phyloP scores from a whole-genome alignment of 208 protist genomes.

The Crithidia thermophila region DNA sequence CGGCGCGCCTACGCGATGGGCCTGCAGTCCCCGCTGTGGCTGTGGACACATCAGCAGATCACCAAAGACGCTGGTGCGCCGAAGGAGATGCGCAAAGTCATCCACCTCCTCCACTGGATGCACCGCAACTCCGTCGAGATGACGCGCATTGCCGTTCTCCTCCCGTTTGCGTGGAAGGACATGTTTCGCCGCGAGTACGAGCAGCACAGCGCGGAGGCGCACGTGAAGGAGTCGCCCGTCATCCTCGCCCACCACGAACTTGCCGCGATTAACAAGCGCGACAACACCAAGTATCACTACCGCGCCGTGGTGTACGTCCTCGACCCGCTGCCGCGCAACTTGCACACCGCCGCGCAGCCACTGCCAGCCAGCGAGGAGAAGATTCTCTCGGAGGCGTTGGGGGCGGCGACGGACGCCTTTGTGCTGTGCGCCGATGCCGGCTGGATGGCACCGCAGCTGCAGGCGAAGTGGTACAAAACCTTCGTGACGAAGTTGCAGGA shows the following conservation, averaged over 20 bases:
- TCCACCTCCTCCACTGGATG: slow-evolving; percentile 73
- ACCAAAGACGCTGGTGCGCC: slow-evolving; percentile 19
- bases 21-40: slow-evolving; percentile 79
- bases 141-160: slow-evolving; percentile 55
- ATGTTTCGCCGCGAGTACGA: slow-evolving; percentile 42
- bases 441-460: slow-evolving; percentile 62
- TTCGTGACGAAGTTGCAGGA: slow-evolving; percentile 72
- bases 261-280: slow-evolving; percentile 63
- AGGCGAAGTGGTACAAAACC: slow-evolving; percentile 60
- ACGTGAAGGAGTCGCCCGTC: slow-evolving; percentile 35
- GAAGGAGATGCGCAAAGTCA: slow-evolving; percentile 53
- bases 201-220: slow-evolving; percentile 15
- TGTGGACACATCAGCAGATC: slow-evolving; percentile 74
- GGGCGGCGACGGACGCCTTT: slow-evolving; percentile 54
- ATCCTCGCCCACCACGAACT: slow-evolving; percentile 83
- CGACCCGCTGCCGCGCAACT: slow-evolving; percentile 35
- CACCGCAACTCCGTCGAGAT: slow-evolving; percentile 53
- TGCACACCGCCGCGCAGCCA: slow-evolving; percentile 18
- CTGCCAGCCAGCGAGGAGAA: slow-evolving; percentile 30
- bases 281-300: slow-evolving; percentile 54
- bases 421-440: slow-evolving; percentile 75
- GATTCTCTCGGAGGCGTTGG: slow-evolving; percentile 55
- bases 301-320: slow-evolving; percentile 79
- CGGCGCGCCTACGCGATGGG: slow-evolving; percentile 47
- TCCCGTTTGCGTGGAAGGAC: slow-evolving; percentile 59